These are phyloP conservation scores for Stentor roeselii DNA, from an alignment of 73 alveolate species.

Conservation along the genomic window DNA sequence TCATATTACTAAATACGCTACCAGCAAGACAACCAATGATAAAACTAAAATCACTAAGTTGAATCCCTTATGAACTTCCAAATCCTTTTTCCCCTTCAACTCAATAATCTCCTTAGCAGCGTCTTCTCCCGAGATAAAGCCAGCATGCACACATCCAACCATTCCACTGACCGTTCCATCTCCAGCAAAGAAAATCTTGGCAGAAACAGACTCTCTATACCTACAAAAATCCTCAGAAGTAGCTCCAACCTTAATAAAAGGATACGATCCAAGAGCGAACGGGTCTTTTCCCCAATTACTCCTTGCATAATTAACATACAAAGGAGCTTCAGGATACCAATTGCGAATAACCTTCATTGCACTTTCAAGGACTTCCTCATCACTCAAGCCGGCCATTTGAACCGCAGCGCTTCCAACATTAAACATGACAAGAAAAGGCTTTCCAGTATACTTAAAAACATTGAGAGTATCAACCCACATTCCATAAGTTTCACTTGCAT, in stretches of 20 bases:
- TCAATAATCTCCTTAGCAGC: too few relatives aligned
- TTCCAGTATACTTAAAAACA: slow-evolving; percentile 17
- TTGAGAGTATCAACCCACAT: slow-evolving; percentile 32
- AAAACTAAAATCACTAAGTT: too few relatives aligned
- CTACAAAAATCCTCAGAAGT: slow-evolving; percentile 23
- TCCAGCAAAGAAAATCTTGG: slow-evolving; percentile 35
- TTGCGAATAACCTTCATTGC: slow-evolving; percentile 24
- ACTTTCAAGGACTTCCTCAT: slow-evolving; percentile 18
- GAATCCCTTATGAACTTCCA: too few relatives aligned
- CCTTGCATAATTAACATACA: slow-evolving; percentile 14
- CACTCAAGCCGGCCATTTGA: slow-evolving; percentile 19
- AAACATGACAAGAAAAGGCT: slow-evolving; percentile 29
- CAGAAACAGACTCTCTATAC: too few relatives aligned
- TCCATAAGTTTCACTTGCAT: slow-evolving; percentile 24
- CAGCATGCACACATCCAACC: slow-evolving; percentile 31
- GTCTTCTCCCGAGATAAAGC: slow-evolving; percentile 20
- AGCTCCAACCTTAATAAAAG: slow-evolving; percentile 31
- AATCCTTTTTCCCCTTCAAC: too few relatives aligned
- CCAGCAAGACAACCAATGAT: too few relatives aligned
- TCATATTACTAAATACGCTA: too few relatives aligned
- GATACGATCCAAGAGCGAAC: slow-evolving; percentile 15
- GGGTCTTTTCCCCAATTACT: slow-evolving; percentile 34
- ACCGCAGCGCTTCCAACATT: slow-evolving; percentile 27
- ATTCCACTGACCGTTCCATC: background rate
- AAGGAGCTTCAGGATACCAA: slow-evolving; percentile 31